Conservation (phyloP, 2,329 filamentous ascomycete genomes). For the Domatiomyces catenatus region DNA sequence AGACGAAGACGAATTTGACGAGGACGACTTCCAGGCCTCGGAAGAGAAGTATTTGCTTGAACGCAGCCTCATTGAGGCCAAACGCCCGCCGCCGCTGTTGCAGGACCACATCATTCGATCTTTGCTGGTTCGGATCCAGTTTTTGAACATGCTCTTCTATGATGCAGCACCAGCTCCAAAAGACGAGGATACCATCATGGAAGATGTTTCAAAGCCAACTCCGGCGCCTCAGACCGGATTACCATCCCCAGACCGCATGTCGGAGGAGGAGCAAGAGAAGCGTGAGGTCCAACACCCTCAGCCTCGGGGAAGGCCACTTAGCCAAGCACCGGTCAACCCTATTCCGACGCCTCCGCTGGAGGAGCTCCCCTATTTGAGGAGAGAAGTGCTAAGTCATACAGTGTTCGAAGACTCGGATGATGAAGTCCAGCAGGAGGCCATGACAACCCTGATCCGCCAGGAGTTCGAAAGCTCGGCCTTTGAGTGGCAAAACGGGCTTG, state of each 20-base stretch:
- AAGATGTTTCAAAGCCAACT: background rate
- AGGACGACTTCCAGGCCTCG: constrained; percentile 32
- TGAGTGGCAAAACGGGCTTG: constrained; percentile 26
- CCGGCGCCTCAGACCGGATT: constrained; percentile 6
- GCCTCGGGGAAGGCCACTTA: constrained; percentile 14
- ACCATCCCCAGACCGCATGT: constrained; percentile 11
- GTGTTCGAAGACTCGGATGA: constrained; percentile 32
- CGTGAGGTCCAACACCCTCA: constrained; percentile 6
- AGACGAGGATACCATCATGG: constrained; percentile 1
- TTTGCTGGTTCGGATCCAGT: constrained; percentile 29
- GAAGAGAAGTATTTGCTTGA: constrained; percentile 31
- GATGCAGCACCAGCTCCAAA: constrained; percentile 16
- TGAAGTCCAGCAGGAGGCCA: constrained; percentile 24
- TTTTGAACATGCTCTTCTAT: constrained; percentile 29
- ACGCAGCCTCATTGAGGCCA: constrained; percentile 27
- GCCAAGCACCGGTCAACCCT: constrained; percentile 13
- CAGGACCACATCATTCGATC: constrained; percentile 28
- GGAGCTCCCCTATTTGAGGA: constrained; percentile 30
- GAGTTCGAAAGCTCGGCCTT: constrained; percentile 27
- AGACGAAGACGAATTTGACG: constrained; percentile 26
- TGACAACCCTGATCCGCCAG: constrained; percentile 25
- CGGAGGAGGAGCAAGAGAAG: constrained; percentile 16
- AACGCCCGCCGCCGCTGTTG: constrained; percentile 28
- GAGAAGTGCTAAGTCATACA: constrained; percentile 29
- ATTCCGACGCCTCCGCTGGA: constrained; percentile 26